Base-by-base conservation (phyloP, 495 filamentous ascomycete species). In the Diplogelasinospora grovesii region DNA sequence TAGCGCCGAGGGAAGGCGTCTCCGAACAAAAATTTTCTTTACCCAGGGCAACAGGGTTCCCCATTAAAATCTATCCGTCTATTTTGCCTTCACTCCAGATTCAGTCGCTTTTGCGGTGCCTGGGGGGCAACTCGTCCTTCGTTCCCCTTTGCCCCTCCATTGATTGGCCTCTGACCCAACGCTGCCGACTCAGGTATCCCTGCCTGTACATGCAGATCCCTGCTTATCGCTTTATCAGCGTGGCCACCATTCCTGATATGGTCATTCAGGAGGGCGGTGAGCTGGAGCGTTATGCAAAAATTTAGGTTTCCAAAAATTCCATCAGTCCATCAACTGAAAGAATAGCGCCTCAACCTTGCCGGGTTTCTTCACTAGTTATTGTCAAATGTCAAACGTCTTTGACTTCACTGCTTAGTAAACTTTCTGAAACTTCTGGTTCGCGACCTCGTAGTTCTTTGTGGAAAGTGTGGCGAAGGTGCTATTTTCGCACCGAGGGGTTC, bases 221-320 rank as follows among this genome's bases (percentile, higher is more conserved):
- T 54, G 46, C 50, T 57, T 57, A 54, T 57, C 54, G 39, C 43
- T 53, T 52, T 54, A 52, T 54, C 45, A 49, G 45, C 33, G 22
- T 13, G 19, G 10, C 22, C 39, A 21, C 54, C 43, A 54, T 21
- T 36, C 48, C 37, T 18, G 16, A 41, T 51, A 9, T 33, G 50
- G 53, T 22, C 23, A 26, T 13, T 16, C 18, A 15, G 37, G 36
- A 57, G 41, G 54, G 51, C 54, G 54, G 54, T 54, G 54, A 54
- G 41, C 34, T 18, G 47, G 47, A 41, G 26, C 25, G 31, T 39
- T 29, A 27, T 48, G 43, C 26, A 40, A 52, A 52, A 52, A 50
- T 41, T 36, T 22, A 18, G 27, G 22, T 6, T 24, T 31, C 28
- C 24, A 25, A 21, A 47, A 47, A 36, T 20, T 19, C 18, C 18